These are phyloP conservation scores for Globisporangium parvum DNA, from an alignment of 352 stramenopile genomes.

Conservation along the genomic window DNA sequence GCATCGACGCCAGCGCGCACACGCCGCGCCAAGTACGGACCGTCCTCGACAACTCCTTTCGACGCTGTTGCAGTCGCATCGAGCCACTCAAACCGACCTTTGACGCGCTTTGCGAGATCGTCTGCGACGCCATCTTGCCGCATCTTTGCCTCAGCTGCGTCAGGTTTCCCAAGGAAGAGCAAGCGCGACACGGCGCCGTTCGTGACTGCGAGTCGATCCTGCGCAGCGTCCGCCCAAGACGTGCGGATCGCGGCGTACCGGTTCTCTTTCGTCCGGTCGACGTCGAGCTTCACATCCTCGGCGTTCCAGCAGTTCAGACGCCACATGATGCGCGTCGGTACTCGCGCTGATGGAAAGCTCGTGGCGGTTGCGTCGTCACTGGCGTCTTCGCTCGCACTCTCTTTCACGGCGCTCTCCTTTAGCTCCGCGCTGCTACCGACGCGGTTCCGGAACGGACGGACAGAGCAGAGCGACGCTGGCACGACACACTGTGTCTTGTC, in stretches of 20 bases:
- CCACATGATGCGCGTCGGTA: constrained; percentile 22
- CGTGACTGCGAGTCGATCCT: constrained; percentile 34
- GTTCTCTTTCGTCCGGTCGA: constrained; percentile 48
- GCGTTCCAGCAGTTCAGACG: constrained; percentile 50
- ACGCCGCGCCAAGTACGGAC: constrained; percentile 2
- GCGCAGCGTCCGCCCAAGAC: constrained; percentile 43
- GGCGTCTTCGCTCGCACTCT: constrained; percentile 6
- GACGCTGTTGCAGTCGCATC: constrained; percentile 11
- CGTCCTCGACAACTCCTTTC: background rate
- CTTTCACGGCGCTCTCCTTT: constrained; percentile 3
- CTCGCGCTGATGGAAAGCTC: constrained; percentile 2
- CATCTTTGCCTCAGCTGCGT: constrained; percentile 33
- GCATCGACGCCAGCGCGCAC: background rate
- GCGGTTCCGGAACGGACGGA: constrained; percentile 45
- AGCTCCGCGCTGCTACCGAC: background rate
- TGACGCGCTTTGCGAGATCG: constrained; percentile 35
- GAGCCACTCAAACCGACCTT: constrained; percentile 37
- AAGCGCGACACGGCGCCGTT: constrained; percentile 47
- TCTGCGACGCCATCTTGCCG: constrained; percentile 35
- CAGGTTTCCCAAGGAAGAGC: constrained; percentile 35
- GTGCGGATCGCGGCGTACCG: constrained; percentile 43
- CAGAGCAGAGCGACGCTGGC: constrained; percentile 33
- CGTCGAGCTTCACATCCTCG: constrained; percentile 55
- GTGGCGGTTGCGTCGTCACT: background rate
- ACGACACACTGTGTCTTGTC: constrained; percentile 46